These are phyloP conservation scores for Crithidia sp. DNA, from an alignment of 208 protist genomes.

Conservation along the genomic window DNA sequence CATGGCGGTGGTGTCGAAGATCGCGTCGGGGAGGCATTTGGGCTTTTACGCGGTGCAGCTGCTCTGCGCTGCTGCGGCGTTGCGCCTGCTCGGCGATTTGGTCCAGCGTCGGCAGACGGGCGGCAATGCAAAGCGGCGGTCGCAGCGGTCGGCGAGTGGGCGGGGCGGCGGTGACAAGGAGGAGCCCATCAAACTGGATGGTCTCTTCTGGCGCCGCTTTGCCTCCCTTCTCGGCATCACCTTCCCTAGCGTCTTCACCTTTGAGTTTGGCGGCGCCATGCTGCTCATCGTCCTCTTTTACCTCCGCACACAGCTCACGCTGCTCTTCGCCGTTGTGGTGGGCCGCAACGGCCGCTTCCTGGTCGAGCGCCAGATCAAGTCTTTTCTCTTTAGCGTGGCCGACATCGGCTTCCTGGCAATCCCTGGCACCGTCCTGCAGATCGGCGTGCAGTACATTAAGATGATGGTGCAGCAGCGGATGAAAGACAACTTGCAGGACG, in stretches of 20 bases:
- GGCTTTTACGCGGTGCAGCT: slow-evolving; percentile 40
- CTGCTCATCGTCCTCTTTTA: slow-evolving; percentile 57
- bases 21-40: slow-evolving; percentile 25
- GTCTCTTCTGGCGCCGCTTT: slow-evolving; percentile 62
- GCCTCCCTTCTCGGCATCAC: slow-evolving; percentile 64
- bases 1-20: slow-evolving; percentile 40
- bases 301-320: slow-evolving; percentile 51
- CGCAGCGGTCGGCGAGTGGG: slow-evolving; percentile 7
- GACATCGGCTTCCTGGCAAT: slow-evolving; percentile 75
- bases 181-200: slow-evolving; percentile 41
- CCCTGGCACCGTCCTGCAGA: slow-evolving; percentile 63
- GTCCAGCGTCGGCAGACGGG: slow-evolving; percentile 14
- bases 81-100: slow-evolving; percentile 26
- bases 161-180: slow-evolving; percentile 8
- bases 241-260: slow-evolving; percentile 55
- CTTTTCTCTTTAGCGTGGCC: slow-evolving; percentile 65
- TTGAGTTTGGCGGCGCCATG: slow-evolving; percentile 52
- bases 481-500: slow-evolving; percentile 62
- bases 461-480: slow-evolving; percentile 71
- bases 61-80: slow-evolving; percentile 30
- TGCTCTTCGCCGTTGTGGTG: slow-evolving; percentile 62
- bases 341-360: slow-evolving; percentile 62
- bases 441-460: slow-evolving; percentile 73
- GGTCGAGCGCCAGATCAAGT: slow-evolving; percentile 58
- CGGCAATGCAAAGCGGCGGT: slow-evolving; percentile 17